A percentile compares a stretch with the other conserved stretches of the same genome.
These are phyloP conservation scores for Petasospora rhodanensis DNA, from an alignment of 1,139 yeast species.

Conservation along the genomic window DNA sequence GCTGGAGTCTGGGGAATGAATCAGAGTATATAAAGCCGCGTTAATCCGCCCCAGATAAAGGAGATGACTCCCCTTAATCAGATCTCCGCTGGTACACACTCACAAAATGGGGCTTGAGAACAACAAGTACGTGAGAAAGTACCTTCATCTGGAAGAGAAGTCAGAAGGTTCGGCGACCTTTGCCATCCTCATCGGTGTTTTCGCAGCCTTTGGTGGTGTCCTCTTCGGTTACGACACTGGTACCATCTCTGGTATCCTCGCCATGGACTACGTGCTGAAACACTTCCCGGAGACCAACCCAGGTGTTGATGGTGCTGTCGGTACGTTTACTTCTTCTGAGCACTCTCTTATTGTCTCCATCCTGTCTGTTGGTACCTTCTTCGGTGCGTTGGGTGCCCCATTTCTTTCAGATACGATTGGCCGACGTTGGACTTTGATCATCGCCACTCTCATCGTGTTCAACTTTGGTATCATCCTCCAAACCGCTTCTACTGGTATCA, in stretches of 20 bases:
- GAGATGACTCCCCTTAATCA: too few species aligned
- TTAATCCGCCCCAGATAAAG: too few species aligned
- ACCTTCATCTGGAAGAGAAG: conserved; percentile 27
- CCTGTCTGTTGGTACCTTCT: conserved; percentile 53
- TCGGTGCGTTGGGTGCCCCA: conserved; percentile 57
- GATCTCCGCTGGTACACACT: too few species aligned
- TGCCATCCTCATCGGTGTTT: conserved; percentile 30
- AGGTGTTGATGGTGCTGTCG: conserved; percentile 22
- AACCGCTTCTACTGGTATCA: conserved; percentile 47
- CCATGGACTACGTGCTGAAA: conserved; percentile 43
- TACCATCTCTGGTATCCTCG: conserved; percentile 52
- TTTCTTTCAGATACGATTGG: conserved; percentile 54
- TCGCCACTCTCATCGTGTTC: conserved; percentile 50
- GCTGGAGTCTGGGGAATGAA: too few species aligned
- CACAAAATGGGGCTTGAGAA: conserved; percentile 1
- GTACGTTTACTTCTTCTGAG: conserved; percentile 48
- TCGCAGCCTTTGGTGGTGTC: conserved; percentile 51
- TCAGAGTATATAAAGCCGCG: too few species aligned
- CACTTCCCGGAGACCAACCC: conserved; percentile 33
- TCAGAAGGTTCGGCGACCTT: conserved; percentile 27
- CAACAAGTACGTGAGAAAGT: conserved; percentile 9
- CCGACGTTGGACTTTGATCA: conserved; percentile 53
- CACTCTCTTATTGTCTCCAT: conserved; percentile 54
- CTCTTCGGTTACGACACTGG: conserved; percentile 58
- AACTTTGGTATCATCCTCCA: conserved; percentile 59